These are phyloP conservation scores for Leccinum pachyderme DNA, from an alignment of 1,284 basidiomycete genomes.

Conservation along the genomic window DNA sequence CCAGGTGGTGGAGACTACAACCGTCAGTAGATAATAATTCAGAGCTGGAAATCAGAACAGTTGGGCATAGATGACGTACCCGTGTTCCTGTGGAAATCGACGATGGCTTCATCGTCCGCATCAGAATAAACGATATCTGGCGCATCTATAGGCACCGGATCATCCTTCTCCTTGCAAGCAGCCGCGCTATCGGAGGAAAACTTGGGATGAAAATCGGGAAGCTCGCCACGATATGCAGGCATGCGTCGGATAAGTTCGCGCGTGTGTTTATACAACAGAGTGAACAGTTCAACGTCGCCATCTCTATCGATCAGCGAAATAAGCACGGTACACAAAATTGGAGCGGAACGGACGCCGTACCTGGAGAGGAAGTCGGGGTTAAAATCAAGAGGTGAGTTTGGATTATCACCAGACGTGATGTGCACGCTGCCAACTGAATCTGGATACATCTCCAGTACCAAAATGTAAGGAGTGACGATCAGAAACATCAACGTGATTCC, in stretches of 20 bases:
- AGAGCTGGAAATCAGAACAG: background rate
- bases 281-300: constrained; percentile 13
- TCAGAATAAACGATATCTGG: constrained; percentile 53
- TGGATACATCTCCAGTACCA: constrained; percentile 27
- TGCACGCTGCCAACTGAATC: constrained; percentile 30
- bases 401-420: constrained; percentile 27
- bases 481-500: background rate
- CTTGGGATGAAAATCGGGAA: constrained; percentile 42
- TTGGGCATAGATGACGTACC: constrained; percentile 21
- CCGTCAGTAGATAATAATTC: background rate
- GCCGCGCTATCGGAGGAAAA: constrained; percentile 50
- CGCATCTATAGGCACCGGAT: constrained; percentile 41
- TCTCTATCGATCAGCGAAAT: constrained; percentile 6
- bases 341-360: background rate
- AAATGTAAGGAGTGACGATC: background rate
- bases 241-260: constrained; percentile 45
- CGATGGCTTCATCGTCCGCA: constrained; percentile 56
- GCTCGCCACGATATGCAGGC: constrained; percentile 54
- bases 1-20: constrained; percentile 46
- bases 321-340: background rate
- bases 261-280: constrained; percentile 16
- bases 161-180: constrained; percentile 28
- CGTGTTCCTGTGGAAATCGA: constrained; percentile 38
- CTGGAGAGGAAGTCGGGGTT: constrained; percentile 11
- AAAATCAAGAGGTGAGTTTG: constrained; percentile 23